These are phyloP conservation scores for Penicillium canescens DNA, from an alignment of 495 filamentous ascomycete species.

Conservation along the genomic window DNA sequence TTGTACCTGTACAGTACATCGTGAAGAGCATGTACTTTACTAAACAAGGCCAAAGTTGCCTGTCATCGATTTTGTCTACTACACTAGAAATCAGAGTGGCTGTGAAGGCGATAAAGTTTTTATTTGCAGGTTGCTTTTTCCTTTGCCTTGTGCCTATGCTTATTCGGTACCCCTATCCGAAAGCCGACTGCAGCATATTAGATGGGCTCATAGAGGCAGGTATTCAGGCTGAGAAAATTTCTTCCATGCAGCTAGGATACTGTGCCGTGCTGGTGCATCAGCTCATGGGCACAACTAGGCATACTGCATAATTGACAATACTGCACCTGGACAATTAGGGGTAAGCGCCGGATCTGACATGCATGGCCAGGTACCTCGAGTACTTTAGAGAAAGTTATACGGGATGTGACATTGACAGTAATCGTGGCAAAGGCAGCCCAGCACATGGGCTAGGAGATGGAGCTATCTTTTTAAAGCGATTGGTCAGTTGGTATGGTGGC, in stretches of 20 bases:
- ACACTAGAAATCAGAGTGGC: no score
- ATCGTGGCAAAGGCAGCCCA: background rate
- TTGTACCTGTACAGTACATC: background rate
- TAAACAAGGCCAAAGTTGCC: background rate
- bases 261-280: no score
- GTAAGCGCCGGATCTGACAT: conserved; percentile 10
- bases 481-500: background rate
- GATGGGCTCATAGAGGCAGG: no score
- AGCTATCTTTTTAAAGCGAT: conserved; percentile 2
- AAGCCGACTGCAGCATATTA: no score
- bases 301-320: background rate
- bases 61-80: no score
- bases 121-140: no score
- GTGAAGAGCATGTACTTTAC: no score
- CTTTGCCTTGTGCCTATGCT: no score
- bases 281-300: background rate
- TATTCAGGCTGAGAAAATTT: background rate
- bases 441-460: background rate
- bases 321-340: conserved; percentile 7
- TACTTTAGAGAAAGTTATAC: background rate
- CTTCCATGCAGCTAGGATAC: background rate
- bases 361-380: conserved; percentile 15
- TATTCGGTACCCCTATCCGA: no score
- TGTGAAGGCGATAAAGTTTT: no score
- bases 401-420: background rate